Percentiles rank a stretch among this genome's conserved stretches.
Evolutionary conservation across 495 filamentous ascomycete genomes (phyloP).

Genomic region (Podospora anserina): DNA sequence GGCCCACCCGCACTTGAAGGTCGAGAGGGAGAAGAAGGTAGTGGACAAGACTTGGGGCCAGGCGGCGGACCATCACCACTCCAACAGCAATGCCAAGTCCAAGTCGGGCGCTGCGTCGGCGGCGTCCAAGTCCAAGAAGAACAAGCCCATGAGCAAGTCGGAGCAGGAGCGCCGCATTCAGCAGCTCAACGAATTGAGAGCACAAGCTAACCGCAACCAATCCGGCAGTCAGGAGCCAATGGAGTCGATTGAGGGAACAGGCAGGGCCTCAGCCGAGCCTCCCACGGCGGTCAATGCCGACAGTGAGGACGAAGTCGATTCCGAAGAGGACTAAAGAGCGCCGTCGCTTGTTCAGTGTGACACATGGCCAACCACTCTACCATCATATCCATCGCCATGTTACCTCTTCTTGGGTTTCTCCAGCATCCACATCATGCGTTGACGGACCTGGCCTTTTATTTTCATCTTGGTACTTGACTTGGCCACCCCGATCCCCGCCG

Average conservation of each 20-base stretch:
- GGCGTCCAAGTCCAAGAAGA: constrained; percentile 80
- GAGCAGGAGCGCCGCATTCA: constrained; percentile 90
- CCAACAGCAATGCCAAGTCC: constrained; percentile 29
- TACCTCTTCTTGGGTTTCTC: neutral
- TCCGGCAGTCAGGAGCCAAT: constrained; percentile 51
- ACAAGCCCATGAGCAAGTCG: constrained; percentile 94
- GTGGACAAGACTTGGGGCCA: constrained; percentile 19
- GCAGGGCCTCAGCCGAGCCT: constrained; percentile 20
- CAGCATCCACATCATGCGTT: neutral
- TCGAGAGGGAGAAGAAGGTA: constrained; percentile 36
- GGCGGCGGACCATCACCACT: constrained; percentile 17
- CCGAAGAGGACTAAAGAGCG: constrained; percentile 36
- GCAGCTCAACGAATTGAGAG: constrained; percentile 62
- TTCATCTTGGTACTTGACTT: neutral
- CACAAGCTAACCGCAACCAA: constrained; percentile 43
- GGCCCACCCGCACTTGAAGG: constrained; percentile 52
- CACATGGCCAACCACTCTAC: neutral
- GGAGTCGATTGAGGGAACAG: constrained; percentile 38
- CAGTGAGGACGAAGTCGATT: constrained; percentile 38
- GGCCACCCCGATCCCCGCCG: neutral
- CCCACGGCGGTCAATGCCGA: constrained; percentile 22
- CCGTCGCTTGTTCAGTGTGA: neutral
- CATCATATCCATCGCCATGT: neutral
- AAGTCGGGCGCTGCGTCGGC: constrained; percentile 42
- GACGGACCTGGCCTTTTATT: neutral